These are phyloP conservation scores for Aspergillus amoenus DNA, from an alignment of 2,329 filamentous ascomycete species.

Conservation along the genomic window DNA sequence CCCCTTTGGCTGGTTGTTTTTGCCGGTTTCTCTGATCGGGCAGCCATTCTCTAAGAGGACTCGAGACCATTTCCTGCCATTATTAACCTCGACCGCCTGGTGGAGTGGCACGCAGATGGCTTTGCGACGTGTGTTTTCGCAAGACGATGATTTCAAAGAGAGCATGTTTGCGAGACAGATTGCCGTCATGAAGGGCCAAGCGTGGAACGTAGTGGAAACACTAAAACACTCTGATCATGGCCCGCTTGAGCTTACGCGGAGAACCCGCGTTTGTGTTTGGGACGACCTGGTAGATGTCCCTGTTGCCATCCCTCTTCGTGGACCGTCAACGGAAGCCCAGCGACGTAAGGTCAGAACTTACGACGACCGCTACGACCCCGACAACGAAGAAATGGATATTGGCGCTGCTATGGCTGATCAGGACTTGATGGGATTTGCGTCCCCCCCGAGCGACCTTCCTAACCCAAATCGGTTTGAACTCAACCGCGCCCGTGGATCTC, in stretches of 20 bases:
- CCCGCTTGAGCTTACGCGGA: conserved; percentile 84
- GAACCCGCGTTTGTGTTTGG: conserved; percentile 93
- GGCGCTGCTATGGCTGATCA: conserved; percentile 62
- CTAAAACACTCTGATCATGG: conserved; percentile 91
- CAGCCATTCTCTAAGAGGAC: conserved; percentile 94
- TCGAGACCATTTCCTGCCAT: conserved; percentile 88
- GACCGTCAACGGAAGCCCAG: conserved; percentile 79
- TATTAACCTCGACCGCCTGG: conserved; percentile 93
- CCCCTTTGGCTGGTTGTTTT: conserved; percentile 96
- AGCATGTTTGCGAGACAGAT: conserved; percentile 99
- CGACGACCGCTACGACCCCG: conserved; percentile 33
- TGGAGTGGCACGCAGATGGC: conserved; percentile 93
- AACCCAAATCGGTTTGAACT: conserved; percentile 76
- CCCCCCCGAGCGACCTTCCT: conserved; percentile 61
- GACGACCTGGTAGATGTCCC: conserved; percentile 96
- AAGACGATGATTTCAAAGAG: conserved; percentile 95
- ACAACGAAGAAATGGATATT: conserved; percentile 93
- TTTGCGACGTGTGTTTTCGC: conserved; percentile 80
- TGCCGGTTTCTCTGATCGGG: conserved; percentile 93
- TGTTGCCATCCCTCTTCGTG: conserved; percentile 84
- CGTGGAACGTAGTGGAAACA: conserved; percentile 98
- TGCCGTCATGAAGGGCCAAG: conserved; percentile 98
- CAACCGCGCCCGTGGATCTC: conserved; percentile 42
- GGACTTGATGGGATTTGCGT: conserved; percentile 70
- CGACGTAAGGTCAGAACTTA: conserved; percentile 58